Base-by-base conservation (phyloP, 352 stramenopile genomes). In the Globisporangium paddicum region DNA sequence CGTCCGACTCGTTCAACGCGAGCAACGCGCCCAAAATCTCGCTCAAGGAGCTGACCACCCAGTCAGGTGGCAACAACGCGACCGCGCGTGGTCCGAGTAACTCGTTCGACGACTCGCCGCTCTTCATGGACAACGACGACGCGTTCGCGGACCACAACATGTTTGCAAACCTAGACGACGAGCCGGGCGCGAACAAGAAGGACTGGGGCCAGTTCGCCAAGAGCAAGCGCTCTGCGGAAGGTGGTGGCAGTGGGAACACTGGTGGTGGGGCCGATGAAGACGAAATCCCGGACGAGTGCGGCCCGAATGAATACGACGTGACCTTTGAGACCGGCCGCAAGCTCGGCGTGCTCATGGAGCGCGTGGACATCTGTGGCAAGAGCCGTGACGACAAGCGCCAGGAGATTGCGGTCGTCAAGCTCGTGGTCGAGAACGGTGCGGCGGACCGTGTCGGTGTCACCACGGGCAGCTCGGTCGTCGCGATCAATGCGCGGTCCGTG, bases 281-380 rank as follows among this genome's bases (percentile, higher is more conserved):
- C 2, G 57, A 65, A 1, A 47, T 82, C 3, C 21, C 48, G 3
- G 59, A 63, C 14, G 71, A 80, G 59, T 86, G 79, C 25, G 71
- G 59, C 6, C 55, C 66, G 11, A 67, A 83, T 57, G 83, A 93
- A 63, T 91, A 90, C 53, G 82, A 93, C 44, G 79, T 89, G 53
- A 79, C 69, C 13, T 93, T 93, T 45, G 83, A 91, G 58, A 82
- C 62, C 35, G 83, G 83, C 10, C 72, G 74, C 13, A 93, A 93
- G 60, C 70, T 91, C 14, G 81, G 83, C n/a, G 83, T 93, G 40
- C 66, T 93, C 26, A 90, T 91, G 81, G 83, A 93, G 59, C 75
- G 82, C 30, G 79, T 91, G 3, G 81, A 91, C 51, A 66, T 86
- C 26, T 93, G 72, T 68, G 80, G 69, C 18, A 55, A 72, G 14